Base-by-base conservation (phyloP, 2,329 filamentous ascomycete species). In the Sclerotinia glacialis region DNA sequence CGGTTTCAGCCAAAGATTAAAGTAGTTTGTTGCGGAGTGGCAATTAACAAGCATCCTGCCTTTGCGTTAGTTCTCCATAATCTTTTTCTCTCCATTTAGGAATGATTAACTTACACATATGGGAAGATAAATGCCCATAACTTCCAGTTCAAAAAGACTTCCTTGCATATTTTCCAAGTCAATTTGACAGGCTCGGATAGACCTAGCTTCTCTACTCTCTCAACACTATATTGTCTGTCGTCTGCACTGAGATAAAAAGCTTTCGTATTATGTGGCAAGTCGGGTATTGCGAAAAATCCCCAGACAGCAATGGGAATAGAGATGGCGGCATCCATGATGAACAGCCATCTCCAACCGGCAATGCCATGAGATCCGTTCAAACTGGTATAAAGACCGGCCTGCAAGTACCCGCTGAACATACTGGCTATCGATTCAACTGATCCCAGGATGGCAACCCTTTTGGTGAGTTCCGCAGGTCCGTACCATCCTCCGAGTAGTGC, bases 391-490 rank as follows among this genome's bases (percentile, higher is more conserved):
- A 81, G 70, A 2, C 75, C 79, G 1, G 78, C 76, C 71, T 80
- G 79, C 1, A 81, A 75, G 66, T 80, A 80, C 2, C 79, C 79
- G 0, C 76, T 76, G 58, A 79, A 79, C 79, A 80, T 80, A 18
- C 77, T 75, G 0, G 77, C 78, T 6, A 76, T 72, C 23, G 74
- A 69, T 47, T 72, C 71, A 31, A 76, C 70, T 0, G 75, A 75
- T 9, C 78, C 76, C 64, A 80, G 80, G 2, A 82, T 74, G 1
- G 77, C 77, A 0, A 77, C 77, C 6, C 80, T 72, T 66, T 79
- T 81, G 0, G 75, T 78, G 4, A 81, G 73, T 67, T 81, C 80
- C 14, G 71, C 73, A 1, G 77, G 78, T 0, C 74, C 79, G 64
- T 81, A 82, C 79, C 79, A 82, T 67, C 77, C 78, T 53, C 79